Base-by-base conservation (phyloP, 2,329 filamentous ascomycete species). In the Fusarium sp. region DNA sequence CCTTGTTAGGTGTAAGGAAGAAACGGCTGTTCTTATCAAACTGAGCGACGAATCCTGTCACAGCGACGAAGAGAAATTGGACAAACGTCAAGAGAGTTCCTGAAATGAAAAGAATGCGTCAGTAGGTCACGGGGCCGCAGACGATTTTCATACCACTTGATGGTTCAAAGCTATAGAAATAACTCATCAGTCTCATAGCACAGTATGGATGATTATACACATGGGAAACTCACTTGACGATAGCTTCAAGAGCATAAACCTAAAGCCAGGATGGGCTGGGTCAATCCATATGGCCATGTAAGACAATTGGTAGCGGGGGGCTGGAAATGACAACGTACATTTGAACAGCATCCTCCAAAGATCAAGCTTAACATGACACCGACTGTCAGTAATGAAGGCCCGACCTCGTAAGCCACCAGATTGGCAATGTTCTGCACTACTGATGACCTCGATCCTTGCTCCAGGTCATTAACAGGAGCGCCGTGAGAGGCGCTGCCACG, bases 231-330 rank as follows among this genome's bases (percentile, higher is more conserved):
- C 85, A 96, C 93, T 96, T 97, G 80, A 99, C 91, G 78, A 98
- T 97, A 52, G 94, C 93, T 83, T 99, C 96, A 64, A 99, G 88
- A 45, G 96, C 94, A 84, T 97, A 98, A n/a, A 98, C 94, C 92
- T 97, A 81, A 77, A 80, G 51, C 28, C 76, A 72, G 77, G 39
- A 77, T 73, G 79, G 44, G 51, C 45, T 49, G 62, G 63, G 66
- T 67, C 63, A 76, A 59, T 65, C 36, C 24, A 22, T 51, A 31
- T 18, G 51, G 35, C 14, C 24, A 39, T 54, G 55, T 35, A 39
- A 65, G 61, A 48, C 51, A 48, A 31, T 39, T 59, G 55, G n/a
- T 45, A n/a, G 31, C 31, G 35, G 59, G 59, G 56, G 28, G 39
- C 41, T 45, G 49, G 31, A 17, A 42, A 35, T 44, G 55, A 52